phyloP scores from a whole-genome alignment of 2,329 filamentous ascomycete genomes.

The Pyrenophora teres region DNA sequence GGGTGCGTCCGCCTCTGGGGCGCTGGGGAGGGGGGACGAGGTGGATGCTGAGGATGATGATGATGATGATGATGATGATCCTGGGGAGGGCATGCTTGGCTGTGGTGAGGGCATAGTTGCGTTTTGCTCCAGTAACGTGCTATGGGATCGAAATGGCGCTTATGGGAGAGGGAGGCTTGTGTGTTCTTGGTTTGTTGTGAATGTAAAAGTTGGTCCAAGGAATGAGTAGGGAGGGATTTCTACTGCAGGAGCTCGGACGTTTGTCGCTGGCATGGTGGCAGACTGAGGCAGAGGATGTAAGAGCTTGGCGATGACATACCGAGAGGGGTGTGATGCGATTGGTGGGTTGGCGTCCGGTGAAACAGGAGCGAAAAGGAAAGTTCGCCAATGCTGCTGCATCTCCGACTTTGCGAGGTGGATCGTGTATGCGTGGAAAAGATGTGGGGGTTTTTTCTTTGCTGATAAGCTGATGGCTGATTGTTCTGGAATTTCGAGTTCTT shows the following conservation, averaged over 20 bases:
- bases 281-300: constrained; percentile 20
- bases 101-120: constrained; percentile 6
- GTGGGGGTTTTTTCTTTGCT: too few relatives aligned
- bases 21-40: constrained; percentile 7
- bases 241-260: neutral
- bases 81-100: neutral
- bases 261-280: neutral
- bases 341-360: constrained; percentile 12
- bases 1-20: constrained; percentile 21
- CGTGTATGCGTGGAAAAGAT: too few relatives aligned
- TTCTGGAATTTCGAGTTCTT: too few relatives aligned
- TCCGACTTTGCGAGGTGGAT: too few relatives aligned
- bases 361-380: too few relatives aligned
- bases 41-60: constrained; percentile 16
- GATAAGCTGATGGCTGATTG: too few relatives aligned
- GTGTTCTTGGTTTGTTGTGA: too few relatives aligned
- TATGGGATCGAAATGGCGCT: neutral
- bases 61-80: constrained; percentile 17
- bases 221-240: neutral
- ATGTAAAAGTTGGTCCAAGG: neutral
- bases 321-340: constrained; percentile 45
- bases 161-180: too few relatives aligned
- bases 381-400: too few relatives aligned
- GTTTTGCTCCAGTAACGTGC: neutral
- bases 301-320: constrained; percentile 36